Percentiles rank a stretch among this genome's conserved stretches.
Conservation (phyloP, 2,329 filamentous ascomycete species). For the Pseudocercospora eumusae region DNA sequence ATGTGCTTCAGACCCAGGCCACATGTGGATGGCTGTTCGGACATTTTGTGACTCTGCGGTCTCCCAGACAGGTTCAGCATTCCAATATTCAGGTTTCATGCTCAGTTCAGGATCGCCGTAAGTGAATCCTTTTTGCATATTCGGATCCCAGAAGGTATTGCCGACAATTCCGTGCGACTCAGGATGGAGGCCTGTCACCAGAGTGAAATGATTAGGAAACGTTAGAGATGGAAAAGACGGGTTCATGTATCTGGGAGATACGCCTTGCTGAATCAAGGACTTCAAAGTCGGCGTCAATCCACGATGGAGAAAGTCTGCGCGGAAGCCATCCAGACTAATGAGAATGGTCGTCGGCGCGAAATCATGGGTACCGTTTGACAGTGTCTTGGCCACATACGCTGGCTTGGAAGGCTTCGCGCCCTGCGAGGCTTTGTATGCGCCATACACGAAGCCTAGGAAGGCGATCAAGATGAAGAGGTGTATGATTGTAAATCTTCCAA, state of each 20-base stretch:
- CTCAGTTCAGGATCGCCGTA: constrained; percentile 77
- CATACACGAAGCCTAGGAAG: constrained; percentile 58
- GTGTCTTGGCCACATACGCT: constrained; percentile 30
- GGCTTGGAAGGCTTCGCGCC: constrained; percentile 5
- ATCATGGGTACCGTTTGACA: constrained; percentile 80
- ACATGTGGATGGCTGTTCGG: constrained; percentile 90
- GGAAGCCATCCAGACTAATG: constrained; percentile 92
- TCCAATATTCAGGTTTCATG: constrained; percentile 90
- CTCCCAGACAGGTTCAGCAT: constrained; percentile 88
- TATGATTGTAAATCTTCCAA: constrained; percentile 45
- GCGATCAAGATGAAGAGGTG: constrained; percentile 52
- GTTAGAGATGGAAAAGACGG: constrained; percentile 96
- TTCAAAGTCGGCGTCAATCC: constrained; percentile 81
- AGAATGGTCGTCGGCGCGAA: constrained; percentile 92
- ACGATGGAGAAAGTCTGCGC: constrained; percentile 85
- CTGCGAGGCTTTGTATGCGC: constrained; percentile 54
- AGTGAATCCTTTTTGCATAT: constrained; percentile 75
- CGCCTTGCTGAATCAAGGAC: constrained; percentile 74
- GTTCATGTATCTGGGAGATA: constrained; percentile 88
- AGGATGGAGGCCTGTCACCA: constrained; percentile 88
- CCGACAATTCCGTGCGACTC: constrained; percentile 91
- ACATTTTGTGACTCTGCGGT: constrained; percentile 83
- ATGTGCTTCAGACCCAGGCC: constrained; percentile 92
- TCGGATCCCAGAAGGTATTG: constrained; percentile 91
- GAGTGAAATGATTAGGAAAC: constrained; percentile 90